A percentile compares a stretch with the other conserved stretches of the same genome.
phyloP scores from a whole-genome alignment of 345 rosid genomes.

The Passiflora organensis region DNA sequence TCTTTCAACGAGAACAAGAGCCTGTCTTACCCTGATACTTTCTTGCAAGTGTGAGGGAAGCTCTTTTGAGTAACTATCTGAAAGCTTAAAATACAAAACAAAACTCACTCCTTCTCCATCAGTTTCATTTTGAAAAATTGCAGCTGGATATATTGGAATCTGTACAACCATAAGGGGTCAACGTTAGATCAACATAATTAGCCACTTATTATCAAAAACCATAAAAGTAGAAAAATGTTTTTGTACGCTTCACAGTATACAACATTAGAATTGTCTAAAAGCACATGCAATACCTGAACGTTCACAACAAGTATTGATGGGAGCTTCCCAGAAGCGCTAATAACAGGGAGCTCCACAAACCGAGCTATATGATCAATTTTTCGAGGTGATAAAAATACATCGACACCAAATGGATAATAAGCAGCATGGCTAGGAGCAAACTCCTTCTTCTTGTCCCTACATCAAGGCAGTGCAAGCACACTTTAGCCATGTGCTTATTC shows the following conservation, averaged over 20 bases:
- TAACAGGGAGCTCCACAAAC: conserved; percentile 72
- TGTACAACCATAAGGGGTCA: conserved; percentile 19
- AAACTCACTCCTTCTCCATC: conserved; percentile 89
- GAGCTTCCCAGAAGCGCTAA: conserved; percentile 46
- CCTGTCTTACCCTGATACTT: conserved; percentile 42
- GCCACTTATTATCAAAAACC: no score
- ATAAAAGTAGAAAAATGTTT: not conserved
- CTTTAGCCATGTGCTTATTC: not conserved
- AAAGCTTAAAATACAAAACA: conserved; percentile 67
- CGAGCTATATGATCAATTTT: conserved; percentile 82
- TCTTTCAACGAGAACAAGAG: not conserved
- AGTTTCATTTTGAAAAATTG: conserved; percentile 67
- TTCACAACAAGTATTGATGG: conserved; percentile 84
- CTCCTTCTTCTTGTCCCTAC: conserved; percentile 95
- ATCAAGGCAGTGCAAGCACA: conserved; percentile 15
- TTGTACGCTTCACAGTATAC: no score
- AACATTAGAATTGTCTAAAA: no score
- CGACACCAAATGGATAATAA: conserved; percentile 89
- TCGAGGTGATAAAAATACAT: conserved; percentile 64
- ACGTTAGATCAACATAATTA: not conserved
- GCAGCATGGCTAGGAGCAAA: conserved; percentile 73
- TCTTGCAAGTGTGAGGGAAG: conserved; percentile 64
- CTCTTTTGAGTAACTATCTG: conserved; percentile 53
- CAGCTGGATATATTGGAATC: conserved; percentile 84
- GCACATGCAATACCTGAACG: conserved; percentile 71